Evolutionary conservation across 208 protist genomes (phyloP).

Genomic region (Kentomonas sorsogonicus): DNA sequence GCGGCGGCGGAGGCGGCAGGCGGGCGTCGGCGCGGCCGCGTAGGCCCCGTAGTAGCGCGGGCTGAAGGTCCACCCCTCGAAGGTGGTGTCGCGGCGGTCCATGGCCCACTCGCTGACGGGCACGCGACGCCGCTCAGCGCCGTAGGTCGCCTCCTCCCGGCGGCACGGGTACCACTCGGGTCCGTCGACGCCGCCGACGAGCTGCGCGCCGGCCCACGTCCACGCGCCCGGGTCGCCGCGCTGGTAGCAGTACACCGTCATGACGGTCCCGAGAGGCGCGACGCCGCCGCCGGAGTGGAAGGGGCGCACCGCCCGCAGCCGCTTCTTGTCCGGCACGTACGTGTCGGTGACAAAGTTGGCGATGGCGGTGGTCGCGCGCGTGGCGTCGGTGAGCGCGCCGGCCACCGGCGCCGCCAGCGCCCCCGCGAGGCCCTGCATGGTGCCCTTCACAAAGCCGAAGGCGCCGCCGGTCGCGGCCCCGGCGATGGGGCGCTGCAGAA

Average conservation of each 20-base stretch:
- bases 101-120: slow-evolving; percentile 41
- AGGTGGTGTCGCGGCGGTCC: slow-evolving; percentile 59
- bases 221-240: slow-evolving; percentile 28
- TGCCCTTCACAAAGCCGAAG: slow-evolving; percentile 70
- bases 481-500: slow-evolving; percentile 81
- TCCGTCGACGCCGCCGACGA: slow-evolving; percentile 48
- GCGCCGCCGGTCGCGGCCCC: slow-evolving; percentile 73
- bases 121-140: slow-evolving; percentile 16
- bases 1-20: slow-evolving; percentile 54
- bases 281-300: slow-evolving; percentile 78
- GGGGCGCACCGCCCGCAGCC: slow-evolving; percentile 50
- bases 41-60: slow-evolving; percentile 69
- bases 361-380: slow-evolving; percentile 46
- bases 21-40: slow-evolving; percentile 21
- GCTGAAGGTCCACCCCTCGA: slow-evolving; percentile 77
- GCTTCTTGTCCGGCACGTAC: slow-evolving; percentile 60
- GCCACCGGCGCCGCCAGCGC: slow-evolving; percentile 79
- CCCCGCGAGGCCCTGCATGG: slow-evolving; percentile 83
- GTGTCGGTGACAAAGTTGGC: slow-evolving; percentile 63
- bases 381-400: slow-evolving; percentile 80
- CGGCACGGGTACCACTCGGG: slow-evolving; percentile 61
- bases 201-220: slow-evolving; percentile 29
- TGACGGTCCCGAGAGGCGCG: slow-evolving; percentile 48
- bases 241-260: slow-evolving; percentile 74
- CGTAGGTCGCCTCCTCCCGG: slow-evolving; percentile 36